A percentile compares a stretch with the other conserved stretches of the same genome.
phyloP scores from a whole-genome alignment of 345 rosid genomes.

The Linum tenue region DNA sequence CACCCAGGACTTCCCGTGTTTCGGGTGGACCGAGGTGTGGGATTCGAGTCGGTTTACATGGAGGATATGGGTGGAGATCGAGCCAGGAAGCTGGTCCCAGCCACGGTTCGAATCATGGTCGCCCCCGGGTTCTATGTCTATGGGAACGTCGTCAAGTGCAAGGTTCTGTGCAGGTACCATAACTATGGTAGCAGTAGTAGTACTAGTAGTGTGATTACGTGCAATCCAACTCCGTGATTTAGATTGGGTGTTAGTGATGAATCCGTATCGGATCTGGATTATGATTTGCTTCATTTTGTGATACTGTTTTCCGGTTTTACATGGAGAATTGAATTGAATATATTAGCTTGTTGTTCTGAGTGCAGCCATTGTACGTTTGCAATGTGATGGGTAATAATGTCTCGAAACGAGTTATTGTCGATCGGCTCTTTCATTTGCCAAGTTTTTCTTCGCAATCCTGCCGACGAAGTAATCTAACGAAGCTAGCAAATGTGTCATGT shows the following conservation, averaged over 20 bases:
- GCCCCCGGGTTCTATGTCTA: constrained; percentile 89
- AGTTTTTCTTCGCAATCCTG: no score
- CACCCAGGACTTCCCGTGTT: constrained; percentile 73
- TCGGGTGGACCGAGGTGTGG: constrained; percentile 51
- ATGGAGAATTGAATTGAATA: no score
- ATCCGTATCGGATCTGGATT: no score
- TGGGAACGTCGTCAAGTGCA: constrained; percentile 74
- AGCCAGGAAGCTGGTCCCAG: constrained; percentile 40
- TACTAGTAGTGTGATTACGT: background rate
- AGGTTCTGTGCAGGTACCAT: constrained; percentile 70
- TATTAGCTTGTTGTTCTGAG: no score
- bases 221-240: background rate
- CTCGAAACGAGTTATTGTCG: no score
- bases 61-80: constrained; percentile 67
- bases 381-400: no score
- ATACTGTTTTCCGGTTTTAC: no score
- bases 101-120: constrained; percentile 61
- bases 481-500: no score
- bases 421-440: no score
- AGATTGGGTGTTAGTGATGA: background rate
- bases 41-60: constrained; percentile 73
- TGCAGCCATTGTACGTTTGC: no score
- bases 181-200: constrained; percentile 15
- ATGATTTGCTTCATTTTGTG: no score
- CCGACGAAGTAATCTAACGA: no score